These are phyloP conservation scores for Apophysomyces elegans DNA, from an alignment of 371 early-diverging fungal species.

Conservation along the genomic window DNA sequence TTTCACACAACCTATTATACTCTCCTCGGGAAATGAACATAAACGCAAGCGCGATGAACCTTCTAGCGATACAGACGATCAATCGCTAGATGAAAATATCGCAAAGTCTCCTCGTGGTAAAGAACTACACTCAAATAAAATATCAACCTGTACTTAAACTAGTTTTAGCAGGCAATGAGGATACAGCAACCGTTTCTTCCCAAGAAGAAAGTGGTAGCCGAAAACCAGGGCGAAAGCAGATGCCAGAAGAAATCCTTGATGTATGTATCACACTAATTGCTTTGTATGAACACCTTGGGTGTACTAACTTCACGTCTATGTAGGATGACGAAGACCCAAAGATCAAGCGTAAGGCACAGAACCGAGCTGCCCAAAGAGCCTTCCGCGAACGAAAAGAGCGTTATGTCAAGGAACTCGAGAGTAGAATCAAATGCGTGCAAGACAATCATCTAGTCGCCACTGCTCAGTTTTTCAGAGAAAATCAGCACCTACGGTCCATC, in stretches of 20 bases:
- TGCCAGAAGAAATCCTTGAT: constrained; percentile 27
- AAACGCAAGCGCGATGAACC: constrained; percentile 39
- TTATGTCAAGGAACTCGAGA: constrained; percentile 69
- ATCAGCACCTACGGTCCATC: constrained; percentile 39
- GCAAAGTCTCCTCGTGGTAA: constrained; percentile 37
- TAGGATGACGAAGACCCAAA: constrained; percentile 50
- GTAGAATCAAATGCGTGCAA: constrained; percentile 62
- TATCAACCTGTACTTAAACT: constrained; percentile 1
- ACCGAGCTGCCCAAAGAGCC: constrained; percentile 78
- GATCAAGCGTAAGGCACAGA: constrained; percentile 75
- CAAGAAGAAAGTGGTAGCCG: constrained; percentile 22
- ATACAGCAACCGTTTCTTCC: constrained; percentile 6
- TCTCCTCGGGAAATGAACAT: constrained; percentile 7
- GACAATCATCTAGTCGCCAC: constrained; percentile 45
- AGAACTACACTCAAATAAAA: not conserved
- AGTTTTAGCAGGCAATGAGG: constrained; percentile 9
- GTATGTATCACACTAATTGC: constrained; percentile 14
- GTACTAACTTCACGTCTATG: not conserved
- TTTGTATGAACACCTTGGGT: no score
- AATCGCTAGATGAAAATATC: constrained; percentile 30
- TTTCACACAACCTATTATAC: constrained; percentile 6
- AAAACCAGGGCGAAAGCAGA: constrained; percentile 42
- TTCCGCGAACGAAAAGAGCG: constrained; percentile 78
- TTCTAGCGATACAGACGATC: constrained; percentile 30
- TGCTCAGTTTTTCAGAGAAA: constrained; percentile 42